A percentile compares a stretch with the other conserved stretches of the same genome.
Evolutionary conservation across 257 asterid genomes (phyloP).

Genomic region (Jasminum sambac): DNA sequence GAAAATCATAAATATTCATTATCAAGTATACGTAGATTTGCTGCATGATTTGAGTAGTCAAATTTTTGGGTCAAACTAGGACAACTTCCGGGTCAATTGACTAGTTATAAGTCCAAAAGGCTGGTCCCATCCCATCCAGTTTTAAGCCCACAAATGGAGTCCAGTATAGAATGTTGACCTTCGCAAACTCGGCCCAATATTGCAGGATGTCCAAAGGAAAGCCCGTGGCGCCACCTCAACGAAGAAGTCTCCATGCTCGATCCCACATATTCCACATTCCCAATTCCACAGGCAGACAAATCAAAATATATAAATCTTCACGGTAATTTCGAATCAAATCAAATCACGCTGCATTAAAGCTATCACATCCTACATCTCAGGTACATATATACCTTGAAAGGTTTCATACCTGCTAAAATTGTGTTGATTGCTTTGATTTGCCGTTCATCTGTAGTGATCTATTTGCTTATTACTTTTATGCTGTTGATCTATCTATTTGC

Average conservation of each 20-base stretch:
- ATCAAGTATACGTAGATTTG: not conserved
- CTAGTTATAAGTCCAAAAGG: not conserved
- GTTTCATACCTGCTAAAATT: not conserved
- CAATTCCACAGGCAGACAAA: not conserved
- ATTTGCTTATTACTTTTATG: not conserved
- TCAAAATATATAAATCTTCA: not conserved
- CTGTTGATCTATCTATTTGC: too few relatives aligned
- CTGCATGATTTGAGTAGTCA: slow-evolving; percentile 1
- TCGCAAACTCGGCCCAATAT: not conserved
- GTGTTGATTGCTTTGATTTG: not conserved
- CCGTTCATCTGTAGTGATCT: not conserved
- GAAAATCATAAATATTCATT: too few relatives aligned
- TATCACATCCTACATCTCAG: not conserved
- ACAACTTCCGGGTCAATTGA: not conserved
- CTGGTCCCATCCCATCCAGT: too few relatives aligned
- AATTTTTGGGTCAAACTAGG: too few relatives aligned
- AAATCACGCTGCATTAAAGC: not conserved
- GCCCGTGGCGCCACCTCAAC: not conserved
- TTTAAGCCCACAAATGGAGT: not conserved
- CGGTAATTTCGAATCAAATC: not conserved
- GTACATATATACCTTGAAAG: not conserved
- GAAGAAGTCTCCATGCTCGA: not conserved
- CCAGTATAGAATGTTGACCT: not conserved
- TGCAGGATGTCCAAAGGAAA: not conserved
- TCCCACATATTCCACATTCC: too few relatives aligned